A percentile compares a stretch with the other conserved stretches of the same genome.
These are phyloP conservation scores for Scheffersomyces lignicola DNA, from an alignment of 1,139 yeast genomes.

Conservation along the genomic window DNA sequence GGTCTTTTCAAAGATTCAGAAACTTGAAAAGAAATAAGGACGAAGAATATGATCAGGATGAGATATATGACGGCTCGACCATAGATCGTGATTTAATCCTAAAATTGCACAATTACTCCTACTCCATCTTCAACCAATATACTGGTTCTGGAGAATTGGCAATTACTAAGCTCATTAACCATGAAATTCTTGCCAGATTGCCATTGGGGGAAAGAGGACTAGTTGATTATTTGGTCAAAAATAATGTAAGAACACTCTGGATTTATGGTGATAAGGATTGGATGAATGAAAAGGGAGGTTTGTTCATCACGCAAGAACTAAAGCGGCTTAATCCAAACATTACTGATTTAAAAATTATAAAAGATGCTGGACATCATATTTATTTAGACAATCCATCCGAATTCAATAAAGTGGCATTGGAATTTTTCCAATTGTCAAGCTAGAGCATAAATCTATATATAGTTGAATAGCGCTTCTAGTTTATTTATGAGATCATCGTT, in stretches of 20 bases:
- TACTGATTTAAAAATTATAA: conserved; percentile 24
- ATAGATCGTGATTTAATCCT: conserved; percentile 23
- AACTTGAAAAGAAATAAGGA: conserved; percentile 23
- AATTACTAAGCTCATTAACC: conserved; percentile 41
- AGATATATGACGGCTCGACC: conserved; percentile 9
- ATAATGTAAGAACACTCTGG: conserved; percentile 32
- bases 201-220: conserved; percentile 47
- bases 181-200: conserved; percentile 39
- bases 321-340: conserved; percentile 16
- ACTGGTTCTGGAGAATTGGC: conserved; percentile 50
- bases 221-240: conserved; percentile 26
- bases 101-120: conserved; percentile 43
- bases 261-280: conserved; percentile 46
- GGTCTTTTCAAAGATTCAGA: conserved; percentile 44
- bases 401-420: conserved; percentile 29
- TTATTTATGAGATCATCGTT: background rate
- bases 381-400: conserved; percentile 39
- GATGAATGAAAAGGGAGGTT: conserved; percentile 47
- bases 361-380: conserved; percentile 45
- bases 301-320: conserved; percentile 30
- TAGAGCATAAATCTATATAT: conserved; percentile 6
- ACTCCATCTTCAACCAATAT: conserved; percentile 44
- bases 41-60: conserved; percentile 5
- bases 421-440: conserved; percentile 22
- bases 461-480: conserved; percentile 9